A percentile compares a stretch with the other conserved stretches of the same genome.
Evolutionary conservation across 805 yeast species (phyloP).

Genomic region (Debaryomyces prosopidis): DNA sequence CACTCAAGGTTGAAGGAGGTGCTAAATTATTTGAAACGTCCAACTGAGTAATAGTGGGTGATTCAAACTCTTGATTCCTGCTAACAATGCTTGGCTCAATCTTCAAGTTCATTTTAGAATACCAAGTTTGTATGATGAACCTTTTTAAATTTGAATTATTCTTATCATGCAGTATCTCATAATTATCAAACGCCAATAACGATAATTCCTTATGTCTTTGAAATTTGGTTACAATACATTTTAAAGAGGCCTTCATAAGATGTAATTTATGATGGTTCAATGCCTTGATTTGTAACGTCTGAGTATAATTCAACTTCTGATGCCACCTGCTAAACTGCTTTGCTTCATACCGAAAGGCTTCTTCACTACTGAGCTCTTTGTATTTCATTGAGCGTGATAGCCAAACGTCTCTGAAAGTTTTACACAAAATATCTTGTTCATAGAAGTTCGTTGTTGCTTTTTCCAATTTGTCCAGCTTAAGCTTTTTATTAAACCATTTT

Average conservation of each 20-base stretch:
- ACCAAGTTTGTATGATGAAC: slow-evolving; percentile 12
- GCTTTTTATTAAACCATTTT: slow-evolving; percentile 10
- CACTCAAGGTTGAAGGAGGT: slow-evolving; percentile 5
- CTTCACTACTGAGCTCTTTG: background rate
- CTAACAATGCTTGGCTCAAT: background rate
- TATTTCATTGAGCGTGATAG: slow-evolving; percentile 7
- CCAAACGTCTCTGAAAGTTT: slow-evolving; percentile 10
- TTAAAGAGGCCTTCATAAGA: background rate
- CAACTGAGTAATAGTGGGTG: background rate
- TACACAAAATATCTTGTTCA: slow-evolving; percentile 10
- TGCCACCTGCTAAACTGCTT: background rate
- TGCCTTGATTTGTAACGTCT: background rate
- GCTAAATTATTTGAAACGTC: background rate
- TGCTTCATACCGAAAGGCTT: background rate
- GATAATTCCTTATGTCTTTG: background rate
- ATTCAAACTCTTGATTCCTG: background rate
- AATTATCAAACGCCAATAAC: background rate
- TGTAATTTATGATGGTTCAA: background rate
- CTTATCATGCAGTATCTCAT: background rate
- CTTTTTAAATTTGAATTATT: background rate
- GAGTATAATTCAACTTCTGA: background rate
- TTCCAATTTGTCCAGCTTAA: slow-evolving; percentile 8
- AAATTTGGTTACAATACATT: background rate
- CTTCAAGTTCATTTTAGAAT: slow-evolving; percentile 6
- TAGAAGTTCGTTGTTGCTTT: slow-evolving; percentile 13